Evolutionary conservation across 768 basidiomycete genomes (phyloP).

Genomic region (Russula compacta): DNA sequence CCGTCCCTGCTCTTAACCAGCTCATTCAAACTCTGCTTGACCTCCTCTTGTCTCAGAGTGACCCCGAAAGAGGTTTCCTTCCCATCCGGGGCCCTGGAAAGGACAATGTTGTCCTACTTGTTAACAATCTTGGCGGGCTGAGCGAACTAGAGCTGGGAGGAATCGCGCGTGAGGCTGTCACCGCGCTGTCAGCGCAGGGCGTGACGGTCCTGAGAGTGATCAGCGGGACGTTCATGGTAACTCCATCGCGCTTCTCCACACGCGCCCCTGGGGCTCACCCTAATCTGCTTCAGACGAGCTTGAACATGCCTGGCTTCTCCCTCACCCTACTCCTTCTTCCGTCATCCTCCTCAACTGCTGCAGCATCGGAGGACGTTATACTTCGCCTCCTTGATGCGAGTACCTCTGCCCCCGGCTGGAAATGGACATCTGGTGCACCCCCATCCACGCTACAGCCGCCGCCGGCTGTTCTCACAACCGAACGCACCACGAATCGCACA

Average conservation of each 20-base stretch:
- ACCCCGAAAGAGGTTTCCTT: conserved; percentile 70
- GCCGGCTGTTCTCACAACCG: conserved; percentile 7
- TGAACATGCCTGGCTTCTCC: conserved; percentile 92
- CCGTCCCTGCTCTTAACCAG: conserved; percentile 59
- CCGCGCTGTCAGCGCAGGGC: conserved; percentile 44
- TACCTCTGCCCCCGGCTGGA: conserved; percentile 75
- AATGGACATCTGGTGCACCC: conserved; percentile 49
- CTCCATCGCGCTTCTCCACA: not conserved
- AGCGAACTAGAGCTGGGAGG: conserved; percentile 75
- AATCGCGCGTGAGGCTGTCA: conserved; percentile 53
- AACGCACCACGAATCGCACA: conserved; percentile 1
- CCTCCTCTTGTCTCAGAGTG: conserved; percentile 59
- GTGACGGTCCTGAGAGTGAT: conserved; percentile 56
- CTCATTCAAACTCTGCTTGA: conserved; percentile 65
- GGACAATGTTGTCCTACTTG: conserved; percentile 67
- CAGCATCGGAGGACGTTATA: conserved; percentile 35
- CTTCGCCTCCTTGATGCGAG: conserved; percentile 64
- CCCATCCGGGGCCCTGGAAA: conserved; percentile 52
- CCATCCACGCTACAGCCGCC: conserved; percentile 26
- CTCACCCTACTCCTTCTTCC: conserved; percentile 76
- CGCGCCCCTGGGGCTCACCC: not conserved
- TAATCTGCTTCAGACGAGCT: conserved; percentile 51
- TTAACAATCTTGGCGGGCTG: conserved; percentile 84
- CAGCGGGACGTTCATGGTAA: conserved; percentile 80
- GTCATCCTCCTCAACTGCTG: conserved; percentile 29